Percentiles rank a stretch among this genome's conserved stretches.
These are phyloP conservation scores for Ophiostoma triangulosporum DNA, from an alignment of 2,329 filamentous ascomycete genomes.

Conservation along the genomic window DNA sequence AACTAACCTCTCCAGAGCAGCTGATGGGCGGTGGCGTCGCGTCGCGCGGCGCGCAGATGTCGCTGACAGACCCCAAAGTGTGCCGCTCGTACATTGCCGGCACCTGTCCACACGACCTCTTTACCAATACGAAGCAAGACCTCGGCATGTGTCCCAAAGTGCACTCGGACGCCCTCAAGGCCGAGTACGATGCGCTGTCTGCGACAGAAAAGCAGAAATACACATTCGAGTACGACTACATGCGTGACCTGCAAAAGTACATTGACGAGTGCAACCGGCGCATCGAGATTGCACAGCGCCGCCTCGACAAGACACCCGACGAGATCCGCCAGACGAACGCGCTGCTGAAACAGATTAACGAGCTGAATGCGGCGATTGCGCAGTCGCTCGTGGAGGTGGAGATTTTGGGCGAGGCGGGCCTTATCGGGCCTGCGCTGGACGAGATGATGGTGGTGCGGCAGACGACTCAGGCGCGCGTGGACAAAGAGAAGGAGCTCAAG, in stretches of 20 bases:
- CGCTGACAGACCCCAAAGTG: conserved; percentile 82
- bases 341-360: conserved; percentile 72
- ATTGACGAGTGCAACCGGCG: conserved; percentile 92
- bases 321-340: conserved; percentile 93
- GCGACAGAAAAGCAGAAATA: conserved; percentile 60
- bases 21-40: conserved; percentile 67
- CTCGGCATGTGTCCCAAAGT: conserved; percentile 78
- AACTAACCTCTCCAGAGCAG: conserved; percentile 55
- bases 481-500: conserved; percentile 79
- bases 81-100: conserved; percentile 90
- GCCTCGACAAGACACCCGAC: conserved; percentile 93
- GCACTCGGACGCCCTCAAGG: conserved; percentile 77
- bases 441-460: conserved; percentile 79
- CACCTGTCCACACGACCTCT: conserved; percentile 94
- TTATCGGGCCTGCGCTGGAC: conserved; percentile 69
- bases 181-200: conserved; percentile 69
- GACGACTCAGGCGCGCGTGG: conserved; percentile 67
- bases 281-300: conserved; percentile 79
- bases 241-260: conserved; percentile 90
- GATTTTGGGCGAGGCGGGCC: conserved; percentile 67
- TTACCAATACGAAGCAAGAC: conserved; percentile 99
- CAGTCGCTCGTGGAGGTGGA: conserved; percentile 75
- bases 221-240: conserved; percentile 94
- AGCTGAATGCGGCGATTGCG: conserved; percentile 65
- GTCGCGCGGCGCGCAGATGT: conserved; percentile 66